phyloP scores from a whole-genome alignment of 805 yeast species.

The Nakazawaea wyomingensis region DNA sequence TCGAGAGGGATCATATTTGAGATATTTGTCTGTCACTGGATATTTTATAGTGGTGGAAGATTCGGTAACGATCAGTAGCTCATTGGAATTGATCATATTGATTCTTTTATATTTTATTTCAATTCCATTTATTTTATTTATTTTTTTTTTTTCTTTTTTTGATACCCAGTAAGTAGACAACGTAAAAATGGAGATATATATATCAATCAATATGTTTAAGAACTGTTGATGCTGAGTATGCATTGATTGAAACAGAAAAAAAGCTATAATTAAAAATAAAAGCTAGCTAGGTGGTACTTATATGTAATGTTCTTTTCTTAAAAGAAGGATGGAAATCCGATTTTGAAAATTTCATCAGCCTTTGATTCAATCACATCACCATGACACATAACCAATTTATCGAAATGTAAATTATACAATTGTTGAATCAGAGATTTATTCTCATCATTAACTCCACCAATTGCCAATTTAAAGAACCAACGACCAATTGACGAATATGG shows the following conservation, averaged over 20 bases:
- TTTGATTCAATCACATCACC: conserved; percentile 48
- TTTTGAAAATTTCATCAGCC: conserved; percentile 24
- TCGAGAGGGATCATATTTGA: conserved; percentile 1
- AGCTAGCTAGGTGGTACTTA: too few relatives aligned
- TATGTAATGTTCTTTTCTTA: too few relatives aligned
- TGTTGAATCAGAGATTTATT: conserved; percentile 22
- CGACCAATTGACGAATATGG: conserved; percentile 35
- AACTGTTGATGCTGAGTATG: too few relatives aligned
- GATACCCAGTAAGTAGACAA: too few relatives aligned
- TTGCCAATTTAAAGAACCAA: conserved; percentile 19
- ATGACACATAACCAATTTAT: conserved; percentile 51
- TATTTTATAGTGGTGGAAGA: not conserved
- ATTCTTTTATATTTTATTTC: too few relatives aligned
- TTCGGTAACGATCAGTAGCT: conserved; percentile 1
- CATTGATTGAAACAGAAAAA: too few relatives aligned
- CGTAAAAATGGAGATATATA: too few relatives aligned
- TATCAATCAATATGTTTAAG: too few relatives aligned
- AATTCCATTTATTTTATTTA: too few relatives aligned
- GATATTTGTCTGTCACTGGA: not conserved
- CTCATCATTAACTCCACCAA: conserved; percentile 20
- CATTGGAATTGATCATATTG: not conserved
- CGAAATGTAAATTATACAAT: conserved; percentile 38
- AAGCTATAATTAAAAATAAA: not conserved
- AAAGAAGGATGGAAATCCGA: not conserved
- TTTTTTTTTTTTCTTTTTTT: too few relatives aligned